These are phyloP conservation scores for Penstemon barbatus DNA, from an alignment of 257 asterid species.

Conservation along the genomic window DNA sequence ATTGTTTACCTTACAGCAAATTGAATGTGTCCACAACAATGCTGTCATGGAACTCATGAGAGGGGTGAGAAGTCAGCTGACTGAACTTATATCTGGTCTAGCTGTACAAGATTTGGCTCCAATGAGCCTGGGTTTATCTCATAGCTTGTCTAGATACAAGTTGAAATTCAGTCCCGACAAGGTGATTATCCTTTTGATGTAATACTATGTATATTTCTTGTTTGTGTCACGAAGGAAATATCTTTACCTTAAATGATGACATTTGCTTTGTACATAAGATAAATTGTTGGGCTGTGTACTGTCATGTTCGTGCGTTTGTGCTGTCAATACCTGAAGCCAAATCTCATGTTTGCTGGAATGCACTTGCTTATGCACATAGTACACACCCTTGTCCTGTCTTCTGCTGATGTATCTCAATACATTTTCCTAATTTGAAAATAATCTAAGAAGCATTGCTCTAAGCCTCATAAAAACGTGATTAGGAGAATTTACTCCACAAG, in stretches of 20 bases:
- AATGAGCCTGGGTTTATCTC: slow-evolving; percentile 91
- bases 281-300: background rate
- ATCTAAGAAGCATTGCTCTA: no score
- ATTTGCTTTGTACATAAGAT: background rate
- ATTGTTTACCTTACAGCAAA: slow-evolving; percentile 47
- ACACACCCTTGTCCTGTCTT: no score
- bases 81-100: slow-evolving; percentile 81
- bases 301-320: background rate
- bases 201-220: background rate
- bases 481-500: background rate
- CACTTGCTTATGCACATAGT: background rate
- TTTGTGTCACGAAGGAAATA: background rate
- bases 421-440: background rate
- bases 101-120: slow-evolving; percentile 88
- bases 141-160: slow-evolving; percentile 82
- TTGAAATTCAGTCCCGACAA: slow-evolving; percentile 91
- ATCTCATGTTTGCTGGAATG: background rate
- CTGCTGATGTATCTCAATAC: background rate
- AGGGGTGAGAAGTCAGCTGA: slow-evolving; percentile 79
- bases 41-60: slow-evolving; percentile 88
- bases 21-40: slow-evolving; percentile 83
- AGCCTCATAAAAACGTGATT: background rate
- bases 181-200: slow-evolving; percentile 34
- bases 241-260: background rate
- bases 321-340: background rate